Evolutionary conservation across 1,284 basidiomycete species (phyloP).

Genomic region (Schizophyllum commune): DNA sequence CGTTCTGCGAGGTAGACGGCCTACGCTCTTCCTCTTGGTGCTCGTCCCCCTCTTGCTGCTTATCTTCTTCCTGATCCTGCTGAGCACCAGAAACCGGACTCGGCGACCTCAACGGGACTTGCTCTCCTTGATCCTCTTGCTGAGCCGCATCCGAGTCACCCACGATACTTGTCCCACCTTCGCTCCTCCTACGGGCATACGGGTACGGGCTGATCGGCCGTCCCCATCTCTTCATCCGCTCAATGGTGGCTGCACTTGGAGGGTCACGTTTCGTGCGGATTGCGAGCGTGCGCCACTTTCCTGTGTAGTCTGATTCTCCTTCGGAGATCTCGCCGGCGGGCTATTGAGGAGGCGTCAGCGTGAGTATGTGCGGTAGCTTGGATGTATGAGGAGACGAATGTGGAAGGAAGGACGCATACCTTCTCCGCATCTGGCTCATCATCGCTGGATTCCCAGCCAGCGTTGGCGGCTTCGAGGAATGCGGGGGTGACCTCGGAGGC

Average conservation of each 20-base stretch:
- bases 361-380: too few relatives aligned
- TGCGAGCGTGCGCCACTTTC: conserved; percentile 42
- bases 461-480: not conserved
- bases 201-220: conserved; percentile 62
- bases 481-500: not conserved
- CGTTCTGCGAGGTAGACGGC: too few relatives aligned
- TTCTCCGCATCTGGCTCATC: not conserved
- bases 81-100: conserved; percentile 6
- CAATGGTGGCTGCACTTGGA: conserved; percentile 45
- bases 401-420: not conserved
- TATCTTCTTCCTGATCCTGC: not conserved
- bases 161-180: conserved; percentile 9
- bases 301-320: conserved; percentile 56
- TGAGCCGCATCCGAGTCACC: not conserved
- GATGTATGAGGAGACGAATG: not conserved
- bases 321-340: conserved; percentile 14
- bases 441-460: not conserved
- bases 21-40: too few relatives aligned
- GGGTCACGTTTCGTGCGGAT: conserved; percentile 63
- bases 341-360: not conserved
- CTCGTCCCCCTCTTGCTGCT: too few relatives aligned
- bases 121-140: not conserved
- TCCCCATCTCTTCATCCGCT: conserved; percentile 53
- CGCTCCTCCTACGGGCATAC: conserved; percentile 15
- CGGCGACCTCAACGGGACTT: not conserved